A percentile compares a stretch with the other conserved stretches of the same genome.
These are phyloP conservation scores for Stephanodiscus minutulus DNA, from an alignment of 108 stramenopile species.

Conservation along the genomic window DNA sequence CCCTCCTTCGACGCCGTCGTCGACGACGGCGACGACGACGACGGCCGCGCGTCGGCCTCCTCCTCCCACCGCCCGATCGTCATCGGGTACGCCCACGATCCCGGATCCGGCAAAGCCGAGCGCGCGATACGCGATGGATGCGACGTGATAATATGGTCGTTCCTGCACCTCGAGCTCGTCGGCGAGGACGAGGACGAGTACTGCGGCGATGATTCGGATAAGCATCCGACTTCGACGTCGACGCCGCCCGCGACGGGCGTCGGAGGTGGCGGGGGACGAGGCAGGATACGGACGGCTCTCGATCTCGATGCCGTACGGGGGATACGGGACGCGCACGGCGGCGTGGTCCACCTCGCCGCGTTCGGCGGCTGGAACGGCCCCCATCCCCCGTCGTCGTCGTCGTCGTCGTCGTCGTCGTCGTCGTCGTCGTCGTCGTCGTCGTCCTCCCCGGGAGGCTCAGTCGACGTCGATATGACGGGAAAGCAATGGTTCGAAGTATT, in stretches of 20 bases:
- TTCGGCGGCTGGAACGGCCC: constrained; percentile 88
- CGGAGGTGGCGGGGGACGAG: not conserved
- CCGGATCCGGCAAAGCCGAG: constrained; percentile 42
- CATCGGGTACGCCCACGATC: constrained; percentile 47
- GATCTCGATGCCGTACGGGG: constrained; percentile 44
- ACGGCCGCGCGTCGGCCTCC: too few relatives aligned
- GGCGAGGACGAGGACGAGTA: constrained; percentile 4
- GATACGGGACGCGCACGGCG: constrained; percentile 38
- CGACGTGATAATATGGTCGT: constrained; percentile 78
- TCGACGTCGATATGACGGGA: constrained; percentile 18
- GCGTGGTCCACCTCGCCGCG: constrained; percentile 64
- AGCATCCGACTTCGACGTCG: too few relatives aligned
- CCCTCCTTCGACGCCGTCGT: too few relatives aligned
- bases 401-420: not conserved
- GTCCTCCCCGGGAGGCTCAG: too few relatives aligned
- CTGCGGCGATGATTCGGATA: too few relatives aligned
- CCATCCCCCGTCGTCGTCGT: constrained; percentile 46
- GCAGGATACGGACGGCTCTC: constrained; percentile 34
- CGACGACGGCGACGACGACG: too few relatives aligned
- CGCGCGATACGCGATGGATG: constrained; percentile 63
- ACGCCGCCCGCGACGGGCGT: not conserved
- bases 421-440: not conserved
- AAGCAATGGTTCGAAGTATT: constrained; percentile 56
- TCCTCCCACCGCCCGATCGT: constrained; percentile 14
- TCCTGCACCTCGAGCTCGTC: constrained; percentile 45